phyloP scores from a whole-genome alignment of 176 grass and related monocot species.

The Oryza coarctata region DNA sequence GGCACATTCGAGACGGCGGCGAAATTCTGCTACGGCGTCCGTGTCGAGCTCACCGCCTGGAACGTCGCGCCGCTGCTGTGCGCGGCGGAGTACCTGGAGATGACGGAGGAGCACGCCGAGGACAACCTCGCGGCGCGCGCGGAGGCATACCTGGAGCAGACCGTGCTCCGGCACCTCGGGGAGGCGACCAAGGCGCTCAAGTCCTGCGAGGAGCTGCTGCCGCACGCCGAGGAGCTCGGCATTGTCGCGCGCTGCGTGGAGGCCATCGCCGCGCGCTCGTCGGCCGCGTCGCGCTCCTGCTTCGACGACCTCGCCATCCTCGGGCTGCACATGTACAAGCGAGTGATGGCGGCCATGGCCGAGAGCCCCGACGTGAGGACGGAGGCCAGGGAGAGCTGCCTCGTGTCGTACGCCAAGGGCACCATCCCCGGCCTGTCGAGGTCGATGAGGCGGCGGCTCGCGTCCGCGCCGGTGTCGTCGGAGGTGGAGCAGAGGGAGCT shows the following conservation, averaged over 20 bases:
- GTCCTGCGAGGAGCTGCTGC: slow-evolving; percentile 80
- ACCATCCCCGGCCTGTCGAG: slow-evolving; percentile 83
- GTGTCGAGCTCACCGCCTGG: slow-evolving; percentile 76
- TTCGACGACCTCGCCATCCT: slow-evolving; percentile 68
- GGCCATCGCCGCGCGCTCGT: slow-evolving; percentile 61
- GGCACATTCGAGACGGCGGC: slow-evolving; percentile 75
- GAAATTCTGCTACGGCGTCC: slow-evolving; percentile 94
- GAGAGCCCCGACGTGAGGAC: slow-evolving; percentile 37
- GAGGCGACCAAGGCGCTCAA: slow-evolving; percentile 77
- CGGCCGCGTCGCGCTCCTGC: slow-evolving; percentile 55
- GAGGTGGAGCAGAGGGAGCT: slow-evolving; percentile 76
- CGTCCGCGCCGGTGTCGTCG: slow-evolving; percentile 63
- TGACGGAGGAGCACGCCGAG: slow-evolving; percentile 76
- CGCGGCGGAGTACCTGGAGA: slow-evolving; percentile 83
- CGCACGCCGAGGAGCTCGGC: slow-evolving; percentile 67
- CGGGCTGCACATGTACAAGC: slow-evolving; percentile 71
- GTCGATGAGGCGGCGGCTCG: slow-evolving; percentile 53
- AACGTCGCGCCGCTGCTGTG: slow-evolving; percentile 76
- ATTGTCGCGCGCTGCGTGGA: slow-evolving; percentile 68
- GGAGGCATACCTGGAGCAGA: slow-evolving; percentile 54
- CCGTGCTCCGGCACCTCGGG: slow-evolving; percentile 56
- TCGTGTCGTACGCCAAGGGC: slow-evolving; percentile 71
- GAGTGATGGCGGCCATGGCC: slow-evolving; percentile 74
- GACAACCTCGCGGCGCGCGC: slow-evolving; percentile 67
- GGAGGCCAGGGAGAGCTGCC: slow-evolving; percentile 67